Percentiles rank a stretch among this genome's conserved stretches.
Evolutionary conservation across 2,329 filamentous ascomycete genomes (phyloP).

Genomic region (Pseudocercospora fijiensis): DNA sequence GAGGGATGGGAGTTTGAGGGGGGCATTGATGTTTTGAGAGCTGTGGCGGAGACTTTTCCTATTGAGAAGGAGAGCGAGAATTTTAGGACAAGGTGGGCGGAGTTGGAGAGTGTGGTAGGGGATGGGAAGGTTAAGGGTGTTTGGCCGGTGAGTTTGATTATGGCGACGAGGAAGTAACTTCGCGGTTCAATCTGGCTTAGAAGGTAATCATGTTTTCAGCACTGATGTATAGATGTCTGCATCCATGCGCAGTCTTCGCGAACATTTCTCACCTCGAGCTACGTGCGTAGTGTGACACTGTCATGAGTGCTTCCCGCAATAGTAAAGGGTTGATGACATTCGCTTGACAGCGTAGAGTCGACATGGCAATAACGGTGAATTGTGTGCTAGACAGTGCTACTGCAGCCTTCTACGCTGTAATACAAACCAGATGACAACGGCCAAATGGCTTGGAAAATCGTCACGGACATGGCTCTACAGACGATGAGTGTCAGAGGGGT

Average conservation of each 20-base stretch:
- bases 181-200: no score
- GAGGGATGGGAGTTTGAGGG: conserved; percentile 3
- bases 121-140: not conserved
- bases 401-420: not conserved
- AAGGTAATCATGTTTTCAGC: no score
- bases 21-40: not conserved
- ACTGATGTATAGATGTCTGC: no score
- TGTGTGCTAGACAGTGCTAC: not conserved
- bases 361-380: not conserved
- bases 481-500: not conserved
- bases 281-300: not conserved
- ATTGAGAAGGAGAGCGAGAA: not conserved
- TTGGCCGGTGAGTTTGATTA: not conserved
- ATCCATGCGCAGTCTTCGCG: no score
- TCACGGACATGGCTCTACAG: not conserved
- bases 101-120: not conserved
- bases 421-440: no score
- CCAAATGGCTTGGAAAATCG: not conserved
- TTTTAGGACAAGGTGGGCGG: not conserved
- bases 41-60: not conserved
- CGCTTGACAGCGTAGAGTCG: not conserved
- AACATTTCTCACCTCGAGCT: not conserved
- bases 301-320: not conserved
- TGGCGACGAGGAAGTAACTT: not conserved
- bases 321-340: not conserved